Base-by-base conservation (phyloP, 2,329 filamentous ascomycete species). In the Monilinia laxa region DNA sequence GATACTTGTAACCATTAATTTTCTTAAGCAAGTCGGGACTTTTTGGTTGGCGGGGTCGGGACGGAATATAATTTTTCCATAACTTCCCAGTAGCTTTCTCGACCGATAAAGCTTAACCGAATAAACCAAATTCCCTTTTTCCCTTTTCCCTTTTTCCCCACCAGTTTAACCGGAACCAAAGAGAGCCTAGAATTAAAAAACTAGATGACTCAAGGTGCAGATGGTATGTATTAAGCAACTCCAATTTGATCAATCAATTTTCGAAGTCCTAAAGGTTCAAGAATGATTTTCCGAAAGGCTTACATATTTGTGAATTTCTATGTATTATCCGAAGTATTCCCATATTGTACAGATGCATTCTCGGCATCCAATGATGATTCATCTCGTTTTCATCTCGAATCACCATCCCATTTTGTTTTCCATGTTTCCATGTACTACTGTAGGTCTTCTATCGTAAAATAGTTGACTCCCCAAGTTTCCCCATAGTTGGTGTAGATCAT, bases 61-160 rank as follows among this genome's bases (percentile, higher is more conserved):
- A 54, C 31, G 51, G 57, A 60, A 49, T 49, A 49, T 42, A 18
- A 18, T 23, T 60, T 23, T 18, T 60, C 42, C 57, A 28, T 28
- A 3, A 14, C 3, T 28, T 28, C 28, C 28, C 28, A 28, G 31
- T 9, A 4, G n/a, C 9, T 6, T n/a, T 47, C 18, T 4, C 47
- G 45, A 4, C n/a, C 60, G 23, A n/a, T n/a, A 38, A 63, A 56
- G 42, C 49, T 63, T 63, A 56, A 38, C 35, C 60, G 60, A 56
- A 23, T 4, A 25, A 18, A 45, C 42, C 57, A 20, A 28, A 38
- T 9, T 55, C 38, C 4, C n/a, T 4, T n/a, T 1, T 7, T 28
- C 28, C 20, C 58, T 28, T 28, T 28, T 28, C 28, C 28, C 4
- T 28, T 28, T n/a, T 1, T 9, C 53, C 20, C 20, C 58, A n/a